phyloP scores from a whole-genome alignment of 208 protist species.

The Wallacemonas rigidus region DNA sequence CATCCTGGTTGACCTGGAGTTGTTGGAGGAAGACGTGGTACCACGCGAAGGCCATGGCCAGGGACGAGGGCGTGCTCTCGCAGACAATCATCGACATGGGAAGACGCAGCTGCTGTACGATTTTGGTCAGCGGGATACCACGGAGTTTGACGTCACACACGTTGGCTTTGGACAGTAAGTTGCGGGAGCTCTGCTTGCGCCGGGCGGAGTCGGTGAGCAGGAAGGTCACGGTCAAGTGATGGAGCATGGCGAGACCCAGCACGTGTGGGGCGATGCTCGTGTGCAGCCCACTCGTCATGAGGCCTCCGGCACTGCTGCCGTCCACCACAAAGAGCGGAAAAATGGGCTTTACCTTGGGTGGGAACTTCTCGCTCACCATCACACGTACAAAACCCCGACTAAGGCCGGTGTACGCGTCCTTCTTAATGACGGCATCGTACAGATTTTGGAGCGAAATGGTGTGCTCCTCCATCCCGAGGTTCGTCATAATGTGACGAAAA shows the following conservation, averaged over 20 bases:
- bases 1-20: slow-evolving; percentile 62
- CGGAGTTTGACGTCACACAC: slow-evolving; percentile 85
- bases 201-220: slow-evolving; percentile 65
- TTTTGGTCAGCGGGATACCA: slow-evolving; percentile 88
- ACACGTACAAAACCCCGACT: slow-evolving; percentile 90
- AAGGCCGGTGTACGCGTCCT: slow-evolving; percentile 72
- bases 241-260: slow-evolving; percentile 86
- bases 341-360: slow-evolving; percentile 61
- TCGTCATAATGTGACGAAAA: slow-evolving; percentile 38
- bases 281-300: slow-evolving; percentile 72
- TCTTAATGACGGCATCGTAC: slow-evolving; percentile 66
- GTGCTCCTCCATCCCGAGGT: slow-evolving; percentile 73
- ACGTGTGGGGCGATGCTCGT: slow-evolving; percentile 83
- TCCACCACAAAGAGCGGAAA: slow-evolving; percentile 87
- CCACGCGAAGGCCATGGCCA: slow-evolving; percentile 72
- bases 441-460: slow-evolving; percentile 74
- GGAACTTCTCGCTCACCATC: slow-evolving; percentile 54
- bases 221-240: slow-evolving; percentile 81
- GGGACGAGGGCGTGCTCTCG: slow-evolving; percentile 53
- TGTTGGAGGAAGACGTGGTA: slow-evolving; percentile 81
- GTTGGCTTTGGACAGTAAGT: slow-evolving; percentile 64
- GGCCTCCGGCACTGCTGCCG: slow-evolving; percentile 72
- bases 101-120: slow-evolving; percentile 77
- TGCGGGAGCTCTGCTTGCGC: slow-evolving; percentile 61
- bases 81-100: slow-evolving; percentile 81